These are phyloP conservation scores for Coffea humblotiana DNA, from an alignment of 305 asterid genomes.

Conservation along the genomic window DNA sequence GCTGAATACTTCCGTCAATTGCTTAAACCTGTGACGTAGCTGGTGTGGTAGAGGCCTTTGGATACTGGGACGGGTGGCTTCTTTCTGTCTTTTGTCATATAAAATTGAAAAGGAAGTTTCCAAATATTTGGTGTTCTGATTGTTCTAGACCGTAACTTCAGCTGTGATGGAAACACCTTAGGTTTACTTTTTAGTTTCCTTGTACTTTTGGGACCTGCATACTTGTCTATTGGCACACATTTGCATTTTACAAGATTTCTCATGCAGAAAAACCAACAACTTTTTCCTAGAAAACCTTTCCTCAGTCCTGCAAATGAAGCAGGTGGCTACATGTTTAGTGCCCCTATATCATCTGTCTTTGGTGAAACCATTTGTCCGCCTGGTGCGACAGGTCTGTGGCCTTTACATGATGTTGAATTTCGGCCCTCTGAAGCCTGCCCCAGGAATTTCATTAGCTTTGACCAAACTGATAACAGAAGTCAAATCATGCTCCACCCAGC, in stretches of 20 bases:
- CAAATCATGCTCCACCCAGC: constrained; percentile 75
- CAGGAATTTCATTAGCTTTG: constrained; percentile 67
- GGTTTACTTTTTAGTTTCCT: constrained; percentile 21
- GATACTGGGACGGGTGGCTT: constrained; percentile 26
- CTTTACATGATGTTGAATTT: constrained; percentile 45
- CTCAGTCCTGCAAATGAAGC: constrained; percentile 44
- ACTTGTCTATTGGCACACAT: constrained; percentile 17
- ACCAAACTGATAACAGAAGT: constrained; percentile 50
- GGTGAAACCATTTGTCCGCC: constrained; percentile 38
- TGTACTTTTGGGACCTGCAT: constrained; percentile 16
- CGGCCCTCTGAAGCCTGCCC: constrained; percentile 66
- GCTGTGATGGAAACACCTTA: constrained; percentile 41
- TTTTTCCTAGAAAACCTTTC: constrained; percentile 37
- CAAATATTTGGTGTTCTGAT: constrained; percentile 23
- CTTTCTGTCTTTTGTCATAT: constrained; percentile 26
- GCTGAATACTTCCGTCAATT: constrained; percentile 95
- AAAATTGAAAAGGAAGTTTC: constrained; percentile 24
- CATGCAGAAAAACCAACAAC: constrained; percentile 54
- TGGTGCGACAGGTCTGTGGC: constrained; percentile 32
- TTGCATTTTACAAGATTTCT: constrained; percentile 21
- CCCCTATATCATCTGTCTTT: constrained; percentile 37
- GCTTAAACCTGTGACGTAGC: constrained; percentile 95
- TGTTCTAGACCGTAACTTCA: constrained; percentile 18
- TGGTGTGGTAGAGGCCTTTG: constrained; percentile 23
- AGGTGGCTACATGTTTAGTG: constrained; percentile 40